Base-by-base conservation (phyloP, 2,329 filamentous ascomycete species). In the Curvularia eragrostidis region DNA sequence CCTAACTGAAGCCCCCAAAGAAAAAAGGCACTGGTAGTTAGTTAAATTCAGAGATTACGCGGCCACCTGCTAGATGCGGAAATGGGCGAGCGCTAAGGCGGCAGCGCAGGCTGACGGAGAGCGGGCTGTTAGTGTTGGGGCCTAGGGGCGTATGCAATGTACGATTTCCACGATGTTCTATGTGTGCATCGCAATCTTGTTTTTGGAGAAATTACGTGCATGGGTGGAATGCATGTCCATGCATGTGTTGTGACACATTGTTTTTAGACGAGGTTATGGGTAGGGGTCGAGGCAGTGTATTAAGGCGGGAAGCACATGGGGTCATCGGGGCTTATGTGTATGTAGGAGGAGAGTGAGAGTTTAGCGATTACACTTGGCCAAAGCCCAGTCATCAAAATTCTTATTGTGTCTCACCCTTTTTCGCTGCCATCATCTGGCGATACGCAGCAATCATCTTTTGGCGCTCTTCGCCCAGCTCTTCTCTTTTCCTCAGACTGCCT, bases 371-470 rank as follows among this genome's bases (percentile, higher is more conserved):
- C 7, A 7, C 8, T 8, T 36, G 32, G 32, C 18, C 2, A 18
- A n/a, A 6, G 2, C n/a, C 5, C 15, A 18, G 15, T 3, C 7
- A 5, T 13, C 34, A 36, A 18, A 6, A 15, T 3, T 5, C 15
- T 36, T 36, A 36, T 41, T 41, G 19, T 24, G 41, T 54, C 21
- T 59, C 63, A 39, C 34, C 47, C 23, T 68, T 63, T 59, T 68
- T 75, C 32, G 62, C 67, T 30, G 67, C 73, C 87, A 92, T 91
- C 80, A 91, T 80, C 64, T 84, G 84, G 59, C 91, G 81, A 74
- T 94, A 94, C 42, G 85, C 83, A 64, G 90, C 88, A 55, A 94
- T 87, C n/a, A 93, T 87, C 53, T 84, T 86, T 72, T 83, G 83
- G 63, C 91, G 82, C 66, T 89, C 86, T 48, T 80, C 84, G n/a